A percentile compares a stretch with the other conserved stretches of the same genome.
phyloP scores from a whole-genome alignment of 1,284 basidiomycete species.

The Trichosporon ovoides region DNA sequence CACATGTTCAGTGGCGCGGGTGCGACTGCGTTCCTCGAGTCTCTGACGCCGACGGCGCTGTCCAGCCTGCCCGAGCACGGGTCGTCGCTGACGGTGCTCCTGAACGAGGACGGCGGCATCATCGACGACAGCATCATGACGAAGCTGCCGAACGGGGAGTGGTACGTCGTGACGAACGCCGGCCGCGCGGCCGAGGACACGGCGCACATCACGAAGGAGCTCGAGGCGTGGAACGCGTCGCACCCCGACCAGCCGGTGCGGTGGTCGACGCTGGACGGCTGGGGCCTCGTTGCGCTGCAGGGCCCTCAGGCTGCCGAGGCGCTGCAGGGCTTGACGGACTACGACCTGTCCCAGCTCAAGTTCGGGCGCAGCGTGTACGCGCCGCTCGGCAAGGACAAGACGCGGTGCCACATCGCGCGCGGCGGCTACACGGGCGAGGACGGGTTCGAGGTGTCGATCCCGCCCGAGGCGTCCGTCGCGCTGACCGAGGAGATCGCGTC shows the following conservation, averaged over 20 bases:
- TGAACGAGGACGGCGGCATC: conserved; percentile 86
- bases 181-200: conserved; percentile 77
- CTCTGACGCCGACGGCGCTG: conserved; percentile 76
- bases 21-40: conserved; percentile 72
- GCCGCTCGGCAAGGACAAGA: conserved; percentile 57
- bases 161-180: conserved; percentile 96
- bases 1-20: conserved; percentile 72
- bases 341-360: conserved; percentile 63
- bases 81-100: conserved; percentile 77
- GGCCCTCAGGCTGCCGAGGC: conserved; percentile 79
- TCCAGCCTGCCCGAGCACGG: conserved; percentile 61
- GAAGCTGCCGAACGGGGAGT: conserved; percentile 67
- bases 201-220: conserved; percentile 64
- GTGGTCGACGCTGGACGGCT: conserved; percentile 73
- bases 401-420: conserved; percentile 85
- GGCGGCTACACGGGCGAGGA: conserved; percentile 99
- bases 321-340: conserved; percentile 64
- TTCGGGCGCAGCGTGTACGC: conserved; percentile 77
- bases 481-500: conserved; percentile 64
- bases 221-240: conserved; percentile 68
- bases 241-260: conserved; percentile 62
- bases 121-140: conserved; percentile 88
- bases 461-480: conserved; percentile 65
- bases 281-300: conserved; percentile 87
- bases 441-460: conserved; percentile 93